phyloP scores from a whole-genome alignment of 257 asterid genomes.

The Leptodermis oblonga region DNA sequence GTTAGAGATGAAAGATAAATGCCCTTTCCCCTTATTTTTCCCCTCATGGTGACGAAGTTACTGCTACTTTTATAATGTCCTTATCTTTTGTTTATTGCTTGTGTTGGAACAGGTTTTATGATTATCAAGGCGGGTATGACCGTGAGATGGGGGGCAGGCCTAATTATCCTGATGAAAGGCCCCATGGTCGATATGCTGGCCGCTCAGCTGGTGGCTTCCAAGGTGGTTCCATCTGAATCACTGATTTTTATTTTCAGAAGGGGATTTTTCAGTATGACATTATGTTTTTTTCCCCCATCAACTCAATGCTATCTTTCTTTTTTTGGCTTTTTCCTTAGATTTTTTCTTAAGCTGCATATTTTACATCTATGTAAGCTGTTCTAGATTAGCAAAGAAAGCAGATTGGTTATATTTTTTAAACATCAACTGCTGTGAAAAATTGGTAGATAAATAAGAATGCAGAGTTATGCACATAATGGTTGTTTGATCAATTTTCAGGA shows the following conservation, averaged over 20 bases:
- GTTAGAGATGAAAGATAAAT: background rate
- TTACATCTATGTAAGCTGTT: background rate
- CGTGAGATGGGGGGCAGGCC: constrained; percentile 84
- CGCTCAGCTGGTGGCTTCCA: constrained; percentile 72
- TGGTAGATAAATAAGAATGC: background rate
- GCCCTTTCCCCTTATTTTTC: background rate
- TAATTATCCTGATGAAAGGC: constrained; percentile 82
- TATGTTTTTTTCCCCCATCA: background rate
- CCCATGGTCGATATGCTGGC: constrained; percentile 76
- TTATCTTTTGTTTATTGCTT: background rate
- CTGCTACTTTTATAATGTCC: background rate
- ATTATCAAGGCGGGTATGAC: constrained; percentile 72
- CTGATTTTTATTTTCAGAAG: constrained; percentile 7
- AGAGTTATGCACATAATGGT: background rate
- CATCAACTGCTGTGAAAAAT: background rate
- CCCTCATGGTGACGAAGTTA: background rate
- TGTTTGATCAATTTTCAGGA: background rate
- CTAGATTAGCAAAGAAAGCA: background rate
- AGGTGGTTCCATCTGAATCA: constrained; percentile 43
- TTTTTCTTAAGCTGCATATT: background rate
- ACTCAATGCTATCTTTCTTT: too few species aligned
- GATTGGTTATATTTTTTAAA: background rate
- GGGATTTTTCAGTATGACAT: constrained; percentile 3
- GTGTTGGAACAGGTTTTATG: constrained; percentile 55
- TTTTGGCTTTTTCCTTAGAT: background rate